Conservation (phyloP, 2,329 filamentous ascomycete species). For the Aspergillus costaricaensis region DNA sequence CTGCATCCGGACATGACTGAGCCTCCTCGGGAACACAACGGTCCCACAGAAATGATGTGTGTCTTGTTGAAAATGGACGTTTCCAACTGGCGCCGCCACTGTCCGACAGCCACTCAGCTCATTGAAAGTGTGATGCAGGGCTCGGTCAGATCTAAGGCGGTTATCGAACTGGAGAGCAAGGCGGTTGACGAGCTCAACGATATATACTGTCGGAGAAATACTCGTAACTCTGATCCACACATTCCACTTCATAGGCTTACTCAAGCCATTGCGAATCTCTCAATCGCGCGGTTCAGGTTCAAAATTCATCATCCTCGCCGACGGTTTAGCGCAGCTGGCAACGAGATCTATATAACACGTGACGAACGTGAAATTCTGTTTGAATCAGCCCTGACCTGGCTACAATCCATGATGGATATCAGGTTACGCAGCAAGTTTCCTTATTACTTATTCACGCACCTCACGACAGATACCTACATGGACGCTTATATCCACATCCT, state of each 20-base stretch:
- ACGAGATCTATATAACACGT: background rate
- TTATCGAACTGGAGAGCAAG: background rate
- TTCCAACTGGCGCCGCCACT: background rate
- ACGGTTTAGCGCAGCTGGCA: background rate
- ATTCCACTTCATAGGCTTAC: background rate
- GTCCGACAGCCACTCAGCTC: background rate
- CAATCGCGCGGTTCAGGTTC: background rate
- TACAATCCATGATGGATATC: background rate
- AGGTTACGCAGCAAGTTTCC: background rate
- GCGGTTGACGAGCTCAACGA: background rate
- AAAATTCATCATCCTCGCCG: background rate
- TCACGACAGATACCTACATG: background rate
- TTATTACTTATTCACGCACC: background rate
- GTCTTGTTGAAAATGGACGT: background rate
- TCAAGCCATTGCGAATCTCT: background rate
- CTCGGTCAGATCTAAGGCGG: background rate
- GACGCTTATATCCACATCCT: constrained; percentile 4
- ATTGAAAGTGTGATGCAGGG: background rate
- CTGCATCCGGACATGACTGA: constrained; percentile 38
- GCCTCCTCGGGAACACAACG: constrained; percentile 28
- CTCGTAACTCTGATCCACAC: background rate
- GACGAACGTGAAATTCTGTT: constrained; percentile 2
- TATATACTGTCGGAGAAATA: background rate
- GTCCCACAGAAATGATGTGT: constrained; percentile 41
- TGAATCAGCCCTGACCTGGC: background rate